Evolutionary conservation across 1,139 yeast species (phyloP).

Genomic region (Geotrichum candidum): DNA sequence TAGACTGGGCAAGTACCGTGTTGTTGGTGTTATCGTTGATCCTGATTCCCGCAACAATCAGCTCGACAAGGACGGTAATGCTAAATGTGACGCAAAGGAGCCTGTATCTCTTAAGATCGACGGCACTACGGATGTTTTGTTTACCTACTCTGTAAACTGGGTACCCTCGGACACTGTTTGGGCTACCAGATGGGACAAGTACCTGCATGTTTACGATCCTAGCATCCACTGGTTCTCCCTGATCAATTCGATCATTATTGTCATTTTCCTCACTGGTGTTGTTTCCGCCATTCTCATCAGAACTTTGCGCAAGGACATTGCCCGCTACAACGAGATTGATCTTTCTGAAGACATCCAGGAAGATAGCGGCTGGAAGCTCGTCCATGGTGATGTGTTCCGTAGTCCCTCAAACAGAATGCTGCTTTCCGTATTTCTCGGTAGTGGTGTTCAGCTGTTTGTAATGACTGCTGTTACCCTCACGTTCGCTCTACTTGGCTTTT

Average conservation of each 20-base stretch:
- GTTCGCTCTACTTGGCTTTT: slow-evolving; percentile 81
- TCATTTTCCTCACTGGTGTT: slow-evolving; percentile 66
- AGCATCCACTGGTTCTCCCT: slow-evolving; percentile 94
- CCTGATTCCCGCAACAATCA: slow-evolving; percentile 55
- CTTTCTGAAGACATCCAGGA: slow-evolving; percentile 78
- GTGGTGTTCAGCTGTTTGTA: slow-evolving; percentile 77
- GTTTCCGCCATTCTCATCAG: slow-evolving; percentile 75
- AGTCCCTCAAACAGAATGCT: slow-evolving; percentile 68
- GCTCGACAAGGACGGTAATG: slow-evolving; percentile 33
- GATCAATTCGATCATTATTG: slow-evolving; percentile 76
- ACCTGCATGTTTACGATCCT: slow-evolving; percentile 85
- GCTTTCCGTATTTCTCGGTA: slow-evolving; percentile 76
- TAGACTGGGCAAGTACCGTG: slow-evolving; percentile 63
- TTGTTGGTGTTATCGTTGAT: slow-evolving; percentile 80
- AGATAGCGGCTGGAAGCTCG: slow-evolving; percentile 95
- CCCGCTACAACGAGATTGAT: slow-evolving; percentile 82
- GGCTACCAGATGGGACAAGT: slow-evolving; percentile 99
- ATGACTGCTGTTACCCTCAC: slow-evolving; percentile 71
- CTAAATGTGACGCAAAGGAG: slow-evolving; percentile 34
- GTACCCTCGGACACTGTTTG: slow-evolving; percentile 66
- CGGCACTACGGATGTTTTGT: slow-evolving; percentile 41
- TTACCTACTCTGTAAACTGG: slow-evolving; percentile 63
- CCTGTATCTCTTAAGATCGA: slow-evolving; percentile 34
- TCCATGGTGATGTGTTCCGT: slow-evolving; percentile 93
- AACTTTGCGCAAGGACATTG: slow-evolving; percentile 79